Evolutionary conservation across 805 yeast species (phyloP), one percentile per base, ranked within the genome.

Genomic region (Candida xiaguanensis): DNA sequence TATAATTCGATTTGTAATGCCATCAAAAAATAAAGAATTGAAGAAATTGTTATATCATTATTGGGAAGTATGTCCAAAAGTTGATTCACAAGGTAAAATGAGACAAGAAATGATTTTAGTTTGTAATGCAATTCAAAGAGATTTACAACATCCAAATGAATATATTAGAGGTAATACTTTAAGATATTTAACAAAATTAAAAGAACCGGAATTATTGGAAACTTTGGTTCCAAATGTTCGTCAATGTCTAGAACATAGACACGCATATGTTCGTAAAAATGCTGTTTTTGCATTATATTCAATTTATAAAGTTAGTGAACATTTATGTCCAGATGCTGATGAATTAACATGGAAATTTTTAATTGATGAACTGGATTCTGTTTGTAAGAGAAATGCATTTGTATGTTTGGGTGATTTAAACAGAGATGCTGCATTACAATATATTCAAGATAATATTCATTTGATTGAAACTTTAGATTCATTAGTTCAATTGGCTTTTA

Each of bases 21-120:
- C 99, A 12, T 86, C 96, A 13, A 85, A 75, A 55, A 80, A 82
- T 65, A 95, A 93, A 65, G 85, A 82, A 53, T 78, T 95, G 64
- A 93, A 93, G 74, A 93, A 90, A 64, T 73, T 93, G 58, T 72
- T 95, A 47, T 93, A 91, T 56, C 86, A 88, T 55, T 93, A 93
- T 70, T 93, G 98, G 98, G 99, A 93, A 64, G 87, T 91, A 41
- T 95, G 96, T 58, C 95, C 96, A 40, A 95, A 95, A 65, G 71
- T 84, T 49, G 95, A 88, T 52, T 71, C 74, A 26, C 84, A 84
- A 38, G 98, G 98, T 3, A 88, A 87, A 61, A 77, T 95, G 74
- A 87, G 87, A 67, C 98, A 91, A 62, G 99, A 93, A 68, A 93
- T 93, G 98, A 91, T 95, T 64, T 78, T 93, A 48, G 98, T 91